A percentile compares a stretch with the other conserved stretches of the same genome.
These are phyloP conservation scores for Danielia reshetovae DNA, from an alignment of 805 yeast genomes.

Conservation along the genomic window DNA sequence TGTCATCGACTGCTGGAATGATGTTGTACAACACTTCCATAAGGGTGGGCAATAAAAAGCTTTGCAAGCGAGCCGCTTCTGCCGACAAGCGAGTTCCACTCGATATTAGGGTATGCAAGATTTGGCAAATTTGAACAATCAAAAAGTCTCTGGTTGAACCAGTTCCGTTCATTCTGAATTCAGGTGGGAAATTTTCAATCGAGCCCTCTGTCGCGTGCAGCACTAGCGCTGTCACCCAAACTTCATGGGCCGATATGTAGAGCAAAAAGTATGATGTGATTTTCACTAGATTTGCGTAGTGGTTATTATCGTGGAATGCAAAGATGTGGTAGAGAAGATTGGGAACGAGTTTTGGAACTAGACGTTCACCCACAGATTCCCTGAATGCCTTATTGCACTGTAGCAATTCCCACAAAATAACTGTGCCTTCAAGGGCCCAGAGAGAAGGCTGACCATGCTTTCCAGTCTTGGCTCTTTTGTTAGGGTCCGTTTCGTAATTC, in stretches of 20 bases:
- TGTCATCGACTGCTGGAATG: slow-evolving; percentile 33
- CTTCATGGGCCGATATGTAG: slow-evolving; percentile 42
- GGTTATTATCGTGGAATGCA: slow-evolving; percentile 39
- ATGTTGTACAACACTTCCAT: slow-evolving; percentile 62
- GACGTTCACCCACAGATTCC: slow-evolving; percentile 32
- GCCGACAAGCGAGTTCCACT: slow-evolving; percentile 4
- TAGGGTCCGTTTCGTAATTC: not conserved
- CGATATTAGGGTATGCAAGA: slow-evolving; percentile 21
- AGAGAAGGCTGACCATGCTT: slow-evolving; percentile 26
- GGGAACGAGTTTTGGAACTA: slow-evolving; percentile 52
- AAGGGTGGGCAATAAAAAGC: slow-evolving; percentile 38
- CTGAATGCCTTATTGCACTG: slow-evolving; percentile 67
- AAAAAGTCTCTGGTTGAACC: slow-evolving; percentile 62
- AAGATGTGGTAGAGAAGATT: slow-evolving; percentile 55
- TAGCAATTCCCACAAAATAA: slow-evolving; percentile 70
- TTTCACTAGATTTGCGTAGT: slow-evolving; percentile 43
- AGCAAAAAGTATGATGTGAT: slow-evolving; percentile 50
- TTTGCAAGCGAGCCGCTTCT: slow-evolving; percentile 24
- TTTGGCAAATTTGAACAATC: slow-evolving; percentile 46
- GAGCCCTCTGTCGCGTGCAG: slow-evolving; percentile 41
- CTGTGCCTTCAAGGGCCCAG: slow-evolving; percentile 56
- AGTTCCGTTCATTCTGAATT: slow-evolving; percentile 43
- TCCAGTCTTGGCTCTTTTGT: slow-evolving; percentile 3
- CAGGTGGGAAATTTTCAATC: slow-evolving; percentile 51
- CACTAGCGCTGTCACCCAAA: slow-evolving; percentile 38